Evolutionary conservation across 495 filamentous ascomycete genomes (phyloP).

Genomic region (Clavariopsis aquatica): DNA sequence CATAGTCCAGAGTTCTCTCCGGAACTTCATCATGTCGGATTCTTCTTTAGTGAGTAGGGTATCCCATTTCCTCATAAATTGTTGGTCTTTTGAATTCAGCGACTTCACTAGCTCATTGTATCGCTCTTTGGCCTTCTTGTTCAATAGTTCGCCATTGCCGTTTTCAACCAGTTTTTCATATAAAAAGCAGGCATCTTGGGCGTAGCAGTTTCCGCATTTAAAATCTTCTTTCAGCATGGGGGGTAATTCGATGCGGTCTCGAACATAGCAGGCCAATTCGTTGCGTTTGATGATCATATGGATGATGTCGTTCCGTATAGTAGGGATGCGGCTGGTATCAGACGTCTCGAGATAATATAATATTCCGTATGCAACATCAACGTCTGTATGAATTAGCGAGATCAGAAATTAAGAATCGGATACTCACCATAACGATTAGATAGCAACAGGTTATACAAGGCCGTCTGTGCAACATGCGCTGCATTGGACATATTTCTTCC

Average conservation of each 20-base stretch:
- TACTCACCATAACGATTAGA: constrained; percentile 82
- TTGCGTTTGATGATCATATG: constrained; percentile 99
- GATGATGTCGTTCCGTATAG: constrained; percentile 78
- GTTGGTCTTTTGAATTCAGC: constrained; percentile 67
- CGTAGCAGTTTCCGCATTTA: constrained; percentile 81
- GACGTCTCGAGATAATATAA: constrained; percentile 93
- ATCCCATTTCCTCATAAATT: constrained; percentile 95
- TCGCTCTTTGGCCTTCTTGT: constrained; percentile 70
- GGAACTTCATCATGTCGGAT: constrained; percentile 76
- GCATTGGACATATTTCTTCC: constrained; percentile 74
- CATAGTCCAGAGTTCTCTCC: constrained; percentile 93
- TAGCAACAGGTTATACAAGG: constrained; percentile 87
- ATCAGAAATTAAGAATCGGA: neutral
- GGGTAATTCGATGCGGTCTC: constrained; percentile 77
- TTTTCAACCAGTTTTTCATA: constrained; percentile 91
- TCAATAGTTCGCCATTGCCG: constrained; percentile 67
- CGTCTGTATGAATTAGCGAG: constrained; percentile 53
- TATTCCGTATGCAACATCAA: constrained; percentile 84
- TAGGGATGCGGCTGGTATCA: constrained; percentile 78
- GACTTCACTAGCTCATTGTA: constrained; percentile 76
- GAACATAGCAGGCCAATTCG: constrained; percentile 76
- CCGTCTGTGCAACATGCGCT: constrained; percentile 87
- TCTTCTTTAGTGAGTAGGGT: constrained; percentile 91
- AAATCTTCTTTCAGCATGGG: constrained; percentile 78
- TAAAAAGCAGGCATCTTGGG: constrained; percentile 82